Base-by-base conservation (phyloP, 2,329 filamentous ascomycete species). In the Emmonsia crescens region DNA sequence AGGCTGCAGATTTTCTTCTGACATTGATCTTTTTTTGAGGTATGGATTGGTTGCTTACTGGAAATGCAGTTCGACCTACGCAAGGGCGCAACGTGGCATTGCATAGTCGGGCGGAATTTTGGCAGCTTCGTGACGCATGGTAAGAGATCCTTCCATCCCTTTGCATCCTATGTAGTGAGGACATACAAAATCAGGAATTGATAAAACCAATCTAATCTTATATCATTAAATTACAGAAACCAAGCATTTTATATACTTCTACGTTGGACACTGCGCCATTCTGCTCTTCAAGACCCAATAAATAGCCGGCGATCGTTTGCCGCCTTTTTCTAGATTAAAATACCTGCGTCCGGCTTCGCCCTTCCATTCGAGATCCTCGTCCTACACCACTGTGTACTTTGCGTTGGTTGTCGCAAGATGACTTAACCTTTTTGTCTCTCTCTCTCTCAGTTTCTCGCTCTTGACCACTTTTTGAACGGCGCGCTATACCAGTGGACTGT, bases 191-290 rank as follows among this genome's bases (percentile, higher is more conserved):
- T 21, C 36, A 12, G 60, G 60, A 61, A 72, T 66, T 27, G 61
- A 19, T 31, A 54, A 2, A 21, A 21, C 5, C 9, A n/a, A 56
- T 10, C 33, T 24, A 40, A 36, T 21, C 5, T 24, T 14, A 21
- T 36, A 6, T 56, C 12, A 21, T 33, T 5, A 24, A 56, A 9
- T 5, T 9, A 44, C 79, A 96, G 94, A 97, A 78, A 97, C 94
- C 33, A 97, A 97, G 80, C 94, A 99, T 78, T 99, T 99, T 81
- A 96, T 99, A 76, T 99, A 99, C 81, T 99, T 99, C 81, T 99
- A 99, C 80, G 88, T 99, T 63, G 94, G 94, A 60, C 94, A 97
- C 82, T 96, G 91, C 77, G 94, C 94, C 63, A 97, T 99, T 74
- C 84, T 99, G 61, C 86, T 99, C 60, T 99, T 97, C 86, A 99